Base-by-base conservation (phyloP, 768 basidiomycete genomes). In the Cyathus striatus region DNA sequence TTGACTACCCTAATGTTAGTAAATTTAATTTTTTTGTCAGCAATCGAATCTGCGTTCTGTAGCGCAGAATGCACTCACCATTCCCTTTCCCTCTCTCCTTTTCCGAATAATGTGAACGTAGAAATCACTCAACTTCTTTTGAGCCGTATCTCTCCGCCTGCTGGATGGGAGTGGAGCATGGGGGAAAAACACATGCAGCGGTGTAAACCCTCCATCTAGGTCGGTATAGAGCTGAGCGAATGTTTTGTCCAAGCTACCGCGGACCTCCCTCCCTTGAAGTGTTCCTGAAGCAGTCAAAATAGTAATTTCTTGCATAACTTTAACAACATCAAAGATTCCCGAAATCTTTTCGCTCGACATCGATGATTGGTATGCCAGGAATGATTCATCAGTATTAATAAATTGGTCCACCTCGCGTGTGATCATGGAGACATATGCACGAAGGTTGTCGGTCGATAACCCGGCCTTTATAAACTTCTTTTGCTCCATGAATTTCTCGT, bases 391-490 rank as follows among this genome's bases (percentile, higher is more conserved):
- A 44, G 70, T 70, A 27, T 65, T 64, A 62, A 95, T 67, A 62
- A 83, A 92, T 23, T 83, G 69, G 26, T 81, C 75, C 27, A 87
- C 78, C 57, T 87, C 86, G 30, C 88, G 74, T 46, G 81, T 81
- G 44, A 90, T 83, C 78, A 90, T 83, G 39, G 81, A 79, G 16
- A 82, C 74, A 40, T 99, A 98, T 23, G 81, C 73, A 33, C 84
- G 79, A 62, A 99, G 81, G 63, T 94, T 94, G 21, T 98, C 94
- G 10, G 79, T 81, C 9, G 92, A 89, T 17, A 99, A 79, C 18
- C 96, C 94, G 48, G 92, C 83, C 69, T 99, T 99, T 64, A 98
- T 86, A 57, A 97, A 97, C 60, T 86, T 88, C 75, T 99, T 99
- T 63, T 99, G 96, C 56, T 99, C 93, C 94, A 99, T 98, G 64